Percentiles rank a stretch among this genome's conserved stretches.
phyloP scores from a whole-genome alignment of 108 stramenopile genomes.

The Aurantiochytrium sp. region DNA sequence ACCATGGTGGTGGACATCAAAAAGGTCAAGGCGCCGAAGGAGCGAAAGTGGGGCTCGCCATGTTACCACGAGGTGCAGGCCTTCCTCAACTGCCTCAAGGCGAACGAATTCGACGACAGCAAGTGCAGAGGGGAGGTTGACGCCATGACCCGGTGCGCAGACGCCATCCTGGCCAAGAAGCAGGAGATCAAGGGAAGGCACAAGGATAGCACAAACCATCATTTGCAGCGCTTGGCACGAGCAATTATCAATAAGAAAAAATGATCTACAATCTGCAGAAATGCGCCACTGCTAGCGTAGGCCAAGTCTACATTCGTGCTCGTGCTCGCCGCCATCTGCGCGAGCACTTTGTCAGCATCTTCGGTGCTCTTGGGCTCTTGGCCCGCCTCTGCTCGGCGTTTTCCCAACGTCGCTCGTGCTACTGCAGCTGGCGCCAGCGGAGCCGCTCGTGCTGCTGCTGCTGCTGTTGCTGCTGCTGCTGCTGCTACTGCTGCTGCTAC shows the following conservation, averaged over 20 bases:
- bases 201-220: background rate
- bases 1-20: background rate
- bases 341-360: background rate
- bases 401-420: no score
- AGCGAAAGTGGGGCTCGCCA: background rate
- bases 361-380: no score
- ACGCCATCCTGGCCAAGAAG: background rate
- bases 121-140: background rate
- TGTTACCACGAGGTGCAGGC: constrained; percentile 24
- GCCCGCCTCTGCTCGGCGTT: no score
- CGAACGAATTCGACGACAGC: background rate
- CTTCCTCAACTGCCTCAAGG: background rate
- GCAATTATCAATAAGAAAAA: background rate
- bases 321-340: background rate
- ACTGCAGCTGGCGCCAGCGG: no score
- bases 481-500: no score
- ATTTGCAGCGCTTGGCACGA: constrained; percentile 4
- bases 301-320: no score
- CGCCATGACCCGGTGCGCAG: background rate
- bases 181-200: background rate
- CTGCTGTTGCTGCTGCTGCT: no score
- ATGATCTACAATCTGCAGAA: background rate
- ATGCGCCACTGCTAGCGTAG: no score
- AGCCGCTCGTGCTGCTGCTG: no score
- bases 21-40: background rate